Conservation (phyloP, 2,329 filamentous ascomycete species). For the Magnaporthiopsis poae region DNA sequence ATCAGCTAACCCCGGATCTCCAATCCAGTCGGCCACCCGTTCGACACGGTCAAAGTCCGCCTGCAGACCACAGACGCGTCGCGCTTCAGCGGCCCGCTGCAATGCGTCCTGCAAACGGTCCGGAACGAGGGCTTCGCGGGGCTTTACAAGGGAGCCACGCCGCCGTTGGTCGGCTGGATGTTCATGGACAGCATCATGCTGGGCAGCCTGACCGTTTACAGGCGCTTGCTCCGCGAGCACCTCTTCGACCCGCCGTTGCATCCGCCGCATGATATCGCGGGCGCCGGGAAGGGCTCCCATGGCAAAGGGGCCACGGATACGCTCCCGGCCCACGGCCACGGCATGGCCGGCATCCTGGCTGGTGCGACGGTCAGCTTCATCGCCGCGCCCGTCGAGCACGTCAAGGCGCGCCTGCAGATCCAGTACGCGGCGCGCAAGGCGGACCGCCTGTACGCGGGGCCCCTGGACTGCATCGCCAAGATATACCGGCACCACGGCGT, state of each 20-base stretch:
- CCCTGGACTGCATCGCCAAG: constrained; percentile 71
- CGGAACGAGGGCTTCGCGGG: constrained; percentile 75
- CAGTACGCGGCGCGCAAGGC: constrained; percentile 78
- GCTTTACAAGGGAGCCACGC: constrained; percentile 88
- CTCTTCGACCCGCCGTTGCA: constrained; percentile 54
- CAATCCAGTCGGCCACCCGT: constrained; percentile 54
- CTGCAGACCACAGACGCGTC: constrained; percentile 71
- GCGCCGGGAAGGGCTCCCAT: constrained; percentile 17
- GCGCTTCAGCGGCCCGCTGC: constrained; percentile 75
- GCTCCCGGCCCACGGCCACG: constrained; percentile 72
- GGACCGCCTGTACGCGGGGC: constrained; percentile 72
- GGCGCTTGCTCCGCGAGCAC: constrained; percentile 69
- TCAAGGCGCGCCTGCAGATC: constrained; percentile 88
- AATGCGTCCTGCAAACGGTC: constrained; percentile 76
- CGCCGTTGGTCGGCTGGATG: constrained; percentile 94
- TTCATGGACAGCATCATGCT: constrained; percentile 92
- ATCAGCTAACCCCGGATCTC: neutral
- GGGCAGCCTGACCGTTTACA: constrained; percentile 82
- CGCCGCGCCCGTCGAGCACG: constrained; percentile 85
- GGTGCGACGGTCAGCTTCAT: constrained; percentile 87
- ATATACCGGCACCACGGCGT: constrained; percentile 65
- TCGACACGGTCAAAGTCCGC: constrained; percentile 95
- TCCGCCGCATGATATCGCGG: constrained; percentile 18
- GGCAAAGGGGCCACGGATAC: constrained; percentile 24
- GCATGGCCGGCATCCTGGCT: constrained; percentile 75